These are phyloP conservation scores for Imleria badia DNA, from an alignment of 768 basidiomycete genomes.

Conservation along the genomic window DNA sequence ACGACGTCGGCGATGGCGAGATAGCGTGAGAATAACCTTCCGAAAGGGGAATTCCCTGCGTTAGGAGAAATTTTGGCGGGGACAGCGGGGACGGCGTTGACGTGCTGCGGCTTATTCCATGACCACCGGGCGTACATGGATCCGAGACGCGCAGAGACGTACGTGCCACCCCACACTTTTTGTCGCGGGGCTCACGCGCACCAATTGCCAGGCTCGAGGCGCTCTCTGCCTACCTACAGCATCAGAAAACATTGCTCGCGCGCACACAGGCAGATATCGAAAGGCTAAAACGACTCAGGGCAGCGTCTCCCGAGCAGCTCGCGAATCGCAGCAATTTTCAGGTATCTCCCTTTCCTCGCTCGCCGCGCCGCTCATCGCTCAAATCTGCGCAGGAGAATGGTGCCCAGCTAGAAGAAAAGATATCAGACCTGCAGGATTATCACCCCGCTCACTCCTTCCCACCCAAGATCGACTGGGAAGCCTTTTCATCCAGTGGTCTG, in stretches of 20 bases:
- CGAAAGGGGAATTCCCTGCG: constrained; percentile 7
- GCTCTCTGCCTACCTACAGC: constrained; percentile 63
- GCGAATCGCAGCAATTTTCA: constrained; percentile 32
- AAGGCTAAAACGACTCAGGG: constrained; percentile 47
- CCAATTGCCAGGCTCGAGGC: constrained; percentile 43
- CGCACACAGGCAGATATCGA: constrained; percentile 65
- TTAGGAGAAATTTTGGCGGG: constrained; percentile 28
- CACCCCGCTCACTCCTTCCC: constrained; percentile 41
- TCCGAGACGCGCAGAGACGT: constrained; percentile 37
- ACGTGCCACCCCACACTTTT: constrained; percentile 6
- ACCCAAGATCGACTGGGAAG: constrained; percentile 59
- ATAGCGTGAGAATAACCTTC: constrained; percentile 26
- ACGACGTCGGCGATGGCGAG: constrained; percentile 15
- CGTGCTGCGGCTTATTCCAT: constrained; percentile 20
- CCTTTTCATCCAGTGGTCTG: constrained; percentile 58
- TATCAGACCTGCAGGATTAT: constrained; percentile 48
- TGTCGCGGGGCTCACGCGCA: background rate
- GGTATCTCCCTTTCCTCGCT: constrained; percentile 27
- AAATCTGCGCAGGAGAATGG: constrained; percentile 14
- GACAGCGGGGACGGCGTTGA: constrained; percentile 10
- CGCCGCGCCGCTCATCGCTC: constrained; percentile 19
- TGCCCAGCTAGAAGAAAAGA: constrained; percentile 30
- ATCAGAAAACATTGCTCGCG: constrained; percentile 58
- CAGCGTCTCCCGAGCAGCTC: constrained; percentile 35
- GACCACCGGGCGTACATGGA: constrained; percentile 33